These are phyloP conservation scores for Coprinopsis cinerea DNA, from an alignment of 768 basidiomycete genomes.

Conservation along the genomic window DNA sequence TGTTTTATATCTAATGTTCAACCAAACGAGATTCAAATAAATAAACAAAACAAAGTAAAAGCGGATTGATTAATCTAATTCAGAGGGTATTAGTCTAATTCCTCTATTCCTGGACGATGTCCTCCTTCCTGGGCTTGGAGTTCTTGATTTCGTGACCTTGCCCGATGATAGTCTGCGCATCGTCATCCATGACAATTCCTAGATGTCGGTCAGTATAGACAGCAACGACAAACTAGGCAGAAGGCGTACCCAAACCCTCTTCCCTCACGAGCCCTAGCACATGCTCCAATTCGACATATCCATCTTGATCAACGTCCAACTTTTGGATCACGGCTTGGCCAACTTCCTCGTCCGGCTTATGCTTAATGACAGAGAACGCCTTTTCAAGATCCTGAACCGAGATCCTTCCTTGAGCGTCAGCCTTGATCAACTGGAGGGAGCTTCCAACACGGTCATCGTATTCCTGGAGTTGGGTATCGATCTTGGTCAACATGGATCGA, in stretches of 20 bases:
- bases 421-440: slow-evolving; percentile 81
- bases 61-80: slow-evolving; percentile 9
- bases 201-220: slow-evolving; percentile 3
- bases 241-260: slow-evolving; percentile 67
- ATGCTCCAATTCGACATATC: slow-evolving; percentile 92
- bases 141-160: slow-evolving; percentile 81
- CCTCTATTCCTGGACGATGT: slow-evolving; percentile 76
- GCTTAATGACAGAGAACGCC: slow-evolving; percentile 89
- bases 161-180: slow-evolving; percentile 75
- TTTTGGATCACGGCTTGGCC: slow-evolving; percentile 86
- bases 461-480: slow-evolving; percentile 86
- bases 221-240: background rate
- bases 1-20: background rate
- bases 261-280: slow-evolving; percentile 85
- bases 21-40: background rate
- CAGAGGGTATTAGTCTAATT: slow-evolving; percentile 5
- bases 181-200: slow-evolving; percentile 84
- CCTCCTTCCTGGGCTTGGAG: slow-evolving; percentile 86
- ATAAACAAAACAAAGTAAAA: slow-evolving; percentile 1
- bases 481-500: slow-evolving; percentile 90
- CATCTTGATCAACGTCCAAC: slow-evolving; percentile 93
- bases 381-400: slow-evolving; percentile 85
- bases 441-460: slow-evolving; percentile 87
- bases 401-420: slow-evolving; percentile 83
- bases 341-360: slow-evolving; percentile 85